Base-by-base conservation (phyloP, 1,284 basidiomycete genomes). In the Ceratobasidium sp. region DNA sequence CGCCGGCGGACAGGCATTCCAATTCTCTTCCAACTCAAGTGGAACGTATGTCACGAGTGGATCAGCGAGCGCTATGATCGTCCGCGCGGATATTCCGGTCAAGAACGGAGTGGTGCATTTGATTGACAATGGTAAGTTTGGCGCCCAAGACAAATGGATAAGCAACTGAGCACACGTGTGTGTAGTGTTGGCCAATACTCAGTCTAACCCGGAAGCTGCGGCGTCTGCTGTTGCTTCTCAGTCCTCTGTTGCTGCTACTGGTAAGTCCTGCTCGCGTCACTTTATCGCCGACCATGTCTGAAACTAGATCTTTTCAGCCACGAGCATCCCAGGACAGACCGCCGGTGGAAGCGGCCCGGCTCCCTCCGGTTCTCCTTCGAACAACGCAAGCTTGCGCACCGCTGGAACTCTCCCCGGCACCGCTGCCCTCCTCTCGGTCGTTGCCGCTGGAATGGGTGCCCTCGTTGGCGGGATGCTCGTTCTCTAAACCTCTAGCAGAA, bases 41-140 rank as follows among this genome's bases (percentile, higher is more conserved):
- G 94, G 93, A 2, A 84, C 87, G 0, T 94, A 86, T 82, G 89
- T 95, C 77, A 87, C 84, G 28, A 87, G 85, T 13, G 89, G 88
- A 40, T 88, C 88, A 62, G 85, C 87, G 10, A 88, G 87, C 20
- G 92, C 91, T 10, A 84, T 84, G 80, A 90, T 95, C 81, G 82
- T 92, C 33, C 86, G 87, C 73, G 85, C 90, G 33, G 92, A 95
- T 82, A 86, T 94, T 9, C 86, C 95, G 80, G 84, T 90, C 38
- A 83, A 87, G 42, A 94, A 94, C 81, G 94, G 94, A 78, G 93
- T 95, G 33, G 82, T 94, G 7, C 92, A 95, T 83, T 48, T 57
- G 69, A 71, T 71, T n/a, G 44, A 66, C 50, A n/a, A 5, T 50
- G 59, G 64, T 78, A 38, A 50, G 52, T 68, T 17, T 15, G 23